Evolutionary conservation across 2,329 filamentous ascomycete species (phyloP).

Genomic region (Colletotrichum zoysiae): DNA sequence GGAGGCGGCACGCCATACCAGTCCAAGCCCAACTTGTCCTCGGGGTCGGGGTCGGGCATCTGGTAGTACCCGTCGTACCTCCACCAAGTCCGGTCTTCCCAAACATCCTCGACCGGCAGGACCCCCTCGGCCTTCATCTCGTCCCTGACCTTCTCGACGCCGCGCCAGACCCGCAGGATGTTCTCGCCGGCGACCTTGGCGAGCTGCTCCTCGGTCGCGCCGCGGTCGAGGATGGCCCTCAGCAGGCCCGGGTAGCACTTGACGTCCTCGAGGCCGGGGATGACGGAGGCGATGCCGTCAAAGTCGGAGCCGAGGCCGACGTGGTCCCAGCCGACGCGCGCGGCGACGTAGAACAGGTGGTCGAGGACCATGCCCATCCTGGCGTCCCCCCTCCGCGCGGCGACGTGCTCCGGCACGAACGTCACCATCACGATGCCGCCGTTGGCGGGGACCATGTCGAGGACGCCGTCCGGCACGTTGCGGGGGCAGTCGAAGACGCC

Average conservation of each 20-base stretch:
- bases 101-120: constrained; percentile 51
- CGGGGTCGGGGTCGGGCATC: constrained; percentile 51
- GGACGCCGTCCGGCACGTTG: constrained; percentile 57
- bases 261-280: constrained; percentile 47
- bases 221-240: constrained; percentile 52
- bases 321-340: constrained; percentile 52
- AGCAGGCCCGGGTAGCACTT: constrained; percentile 49
- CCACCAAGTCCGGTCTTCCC: constrained; percentile 51
- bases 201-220: constrained; percentile 54
- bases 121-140: constrained; percentile 49
- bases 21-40: constrained; percentile 49
- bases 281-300: constrained; percentile 49
- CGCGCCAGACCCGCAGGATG: constrained; percentile 52
- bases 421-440: constrained; percentile 56
- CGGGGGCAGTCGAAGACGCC: constrained; percentile 46
- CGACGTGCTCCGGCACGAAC: constrained; percentile 49
- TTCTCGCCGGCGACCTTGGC: constrained; percentile 54
- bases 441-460: constrained; percentile 51
- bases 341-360: constrained; percentile 48
- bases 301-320: constrained; percentile 55
- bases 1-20: constrained; percentile 46
- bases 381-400: constrained; percentile 43
- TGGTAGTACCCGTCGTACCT: constrained; percentile 50
- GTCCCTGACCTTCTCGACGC: constrained; percentile 45
- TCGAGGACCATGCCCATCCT: constrained; percentile 51